Percentiles rank a stretch among this genome's conserved stretches.
These are phyloP conservation scores for Metschnikowia corniflorae DNA, from an alignment of 805 yeast genomes.

Conservation along the genomic window DNA sequence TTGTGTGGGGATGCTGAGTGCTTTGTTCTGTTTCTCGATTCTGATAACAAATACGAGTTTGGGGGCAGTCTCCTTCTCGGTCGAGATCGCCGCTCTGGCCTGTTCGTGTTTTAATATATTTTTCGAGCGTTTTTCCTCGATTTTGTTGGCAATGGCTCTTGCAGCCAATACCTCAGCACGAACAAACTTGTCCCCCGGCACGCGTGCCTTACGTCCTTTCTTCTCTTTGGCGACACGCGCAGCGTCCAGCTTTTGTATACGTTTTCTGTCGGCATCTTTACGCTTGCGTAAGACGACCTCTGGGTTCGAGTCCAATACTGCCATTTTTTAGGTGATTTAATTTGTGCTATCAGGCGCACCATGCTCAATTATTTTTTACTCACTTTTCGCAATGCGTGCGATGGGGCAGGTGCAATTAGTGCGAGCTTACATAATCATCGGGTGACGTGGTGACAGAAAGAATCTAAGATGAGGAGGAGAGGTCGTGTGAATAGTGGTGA, in stretches of 20 bases:
- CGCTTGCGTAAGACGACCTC: conserved; percentile 75
- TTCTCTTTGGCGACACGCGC: conserved; percentile 46
- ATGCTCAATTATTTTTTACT: too few species aligned
- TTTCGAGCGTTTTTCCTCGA: conserved; percentile 66
- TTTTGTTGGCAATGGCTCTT: conserved; percentile 57
- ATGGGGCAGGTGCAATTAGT: too few species aligned
- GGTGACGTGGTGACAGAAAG: too few species aligned
- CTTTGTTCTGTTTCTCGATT: conserved; percentile 55
- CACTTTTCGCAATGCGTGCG: conserved; percentile 13
- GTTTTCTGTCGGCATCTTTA: conserved; percentile 70
- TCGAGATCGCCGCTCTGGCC: conserved; percentile 11
- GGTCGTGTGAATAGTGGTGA: too few species aligned
- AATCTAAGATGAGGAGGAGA: too few species aligned
- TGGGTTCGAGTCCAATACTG: conserved; percentile 62
- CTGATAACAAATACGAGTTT: conserved; percentile 64
- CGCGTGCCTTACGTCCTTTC: conserved; percentile 39
- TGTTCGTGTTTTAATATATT: conserved; percentile 55
- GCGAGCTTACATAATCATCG: too few species aligned
- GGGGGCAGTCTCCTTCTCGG: conserved; percentile 19
- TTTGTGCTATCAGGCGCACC: too few species aligned
- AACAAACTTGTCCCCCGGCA: conserved; percentile 50
- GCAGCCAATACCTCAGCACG: conserved; percentile 75
- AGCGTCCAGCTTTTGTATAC: conserved; percentile 69
- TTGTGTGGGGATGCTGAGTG: conserved; percentile 63
- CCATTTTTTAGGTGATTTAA: conserved; percentile 25